Conservation (phyloP, 2,329 filamentous ascomycete species). For the Aureobasidium sp. region DNA sequence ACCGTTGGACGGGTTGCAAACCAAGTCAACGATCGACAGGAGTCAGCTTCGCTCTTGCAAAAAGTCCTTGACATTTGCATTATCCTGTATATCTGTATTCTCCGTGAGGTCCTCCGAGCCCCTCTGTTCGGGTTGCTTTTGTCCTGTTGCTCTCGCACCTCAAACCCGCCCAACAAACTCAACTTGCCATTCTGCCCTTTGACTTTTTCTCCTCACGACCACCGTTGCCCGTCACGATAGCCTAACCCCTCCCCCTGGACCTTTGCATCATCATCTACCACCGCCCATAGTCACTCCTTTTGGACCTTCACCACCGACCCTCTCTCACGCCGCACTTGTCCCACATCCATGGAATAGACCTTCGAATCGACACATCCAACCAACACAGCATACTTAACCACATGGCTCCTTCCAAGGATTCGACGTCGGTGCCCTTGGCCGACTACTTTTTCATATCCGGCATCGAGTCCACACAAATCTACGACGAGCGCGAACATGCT, state of each 20-base stretch:
- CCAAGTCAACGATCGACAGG: conserved; percentile 5
- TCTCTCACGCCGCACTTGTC: background rate
- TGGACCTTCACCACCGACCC: background rate
- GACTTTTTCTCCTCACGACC: conserved; percentile 10
- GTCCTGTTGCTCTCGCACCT: background rate
- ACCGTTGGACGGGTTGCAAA: conserved; percentile 11
- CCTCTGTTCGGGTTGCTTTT: background rate
- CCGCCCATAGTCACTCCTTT: conserved; percentile 8
- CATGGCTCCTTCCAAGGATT: conserved; percentile 17
- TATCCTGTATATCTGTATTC: background rate
- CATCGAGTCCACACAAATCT: conserved; percentile 46
- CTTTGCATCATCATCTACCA: background rate
- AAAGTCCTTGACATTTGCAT: background rate
- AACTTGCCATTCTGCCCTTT: background rate
- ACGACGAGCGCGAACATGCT: conserved; percentile 37
- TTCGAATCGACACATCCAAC: background rate
- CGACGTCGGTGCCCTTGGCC: conserved; percentile 48
- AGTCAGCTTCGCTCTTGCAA: background rate
- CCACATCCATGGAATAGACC: conserved; percentile 6
- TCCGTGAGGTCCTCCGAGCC: background rate
- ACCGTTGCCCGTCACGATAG: conserved; percentile 12
- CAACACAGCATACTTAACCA: conserved; percentile 7
- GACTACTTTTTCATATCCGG: conserved; percentile 61
- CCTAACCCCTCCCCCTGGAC: background rate
- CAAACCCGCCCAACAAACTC: conserved; percentile 3